phyloP scores from a whole-genome alignment of 2,329 filamentous ascomycete species.

The Metarhizium guizhouense region DNA sequence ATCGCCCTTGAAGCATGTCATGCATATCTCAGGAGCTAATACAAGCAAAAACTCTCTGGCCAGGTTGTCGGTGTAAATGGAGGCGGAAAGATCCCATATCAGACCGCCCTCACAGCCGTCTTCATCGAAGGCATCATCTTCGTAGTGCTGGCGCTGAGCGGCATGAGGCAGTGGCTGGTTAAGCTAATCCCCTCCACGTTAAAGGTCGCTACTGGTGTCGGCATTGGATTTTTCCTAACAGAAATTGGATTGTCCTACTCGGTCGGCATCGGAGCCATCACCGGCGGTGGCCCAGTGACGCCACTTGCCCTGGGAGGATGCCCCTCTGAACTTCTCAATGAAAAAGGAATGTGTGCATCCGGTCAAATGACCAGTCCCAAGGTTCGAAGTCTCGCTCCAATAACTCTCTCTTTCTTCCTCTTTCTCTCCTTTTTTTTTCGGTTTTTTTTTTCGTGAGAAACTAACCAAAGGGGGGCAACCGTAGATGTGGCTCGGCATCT shows the following conservation, averaged over 20 bases:
- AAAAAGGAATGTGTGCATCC: slow-evolving; percentile 38
- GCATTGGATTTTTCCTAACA: slow-evolving; percentile 56
- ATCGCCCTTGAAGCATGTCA: not conserved
- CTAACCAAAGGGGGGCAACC: slow-evolving; percentile 4
- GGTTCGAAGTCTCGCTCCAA: slow-evolving; percentile 26
- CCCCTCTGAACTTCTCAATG: slow-evolving; percentile 41
- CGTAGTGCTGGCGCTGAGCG: slow-evolving; percentile 54
- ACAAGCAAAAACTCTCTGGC: no score
- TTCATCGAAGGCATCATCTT: slow-evolving; percentile 59
- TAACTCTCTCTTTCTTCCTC: no score
- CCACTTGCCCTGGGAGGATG: slow-evolving; percentile 75
- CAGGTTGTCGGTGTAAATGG: slow-evolving; percentile 52
- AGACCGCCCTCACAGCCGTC: slow-evolving; percentile 52
- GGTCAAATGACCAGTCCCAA: slow-evolving; percentile 71
- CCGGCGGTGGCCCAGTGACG: slow-evolving; percentile 54
- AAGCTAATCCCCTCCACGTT: slow-evolving; percentile 55
- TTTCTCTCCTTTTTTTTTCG: no score
- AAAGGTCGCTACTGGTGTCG: slow-evolving; percentile 57
- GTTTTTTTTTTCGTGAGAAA: no score
- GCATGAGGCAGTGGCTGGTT: slow-evolving; percentile 65
- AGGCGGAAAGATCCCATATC: slow-evolving; percentile 46
- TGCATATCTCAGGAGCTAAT: not conserved
- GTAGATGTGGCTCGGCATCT: slow-evolving; percentile 77
- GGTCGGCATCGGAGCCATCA: slow-evolving; percentile 75
- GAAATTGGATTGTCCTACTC: slow-evolving; percentile 65